Evolutionary conservation across 345 rosid species (phyloP), one percentile per base, ranked within the genome.

Genomic region (Streptanthus diversifolius): DNA sequence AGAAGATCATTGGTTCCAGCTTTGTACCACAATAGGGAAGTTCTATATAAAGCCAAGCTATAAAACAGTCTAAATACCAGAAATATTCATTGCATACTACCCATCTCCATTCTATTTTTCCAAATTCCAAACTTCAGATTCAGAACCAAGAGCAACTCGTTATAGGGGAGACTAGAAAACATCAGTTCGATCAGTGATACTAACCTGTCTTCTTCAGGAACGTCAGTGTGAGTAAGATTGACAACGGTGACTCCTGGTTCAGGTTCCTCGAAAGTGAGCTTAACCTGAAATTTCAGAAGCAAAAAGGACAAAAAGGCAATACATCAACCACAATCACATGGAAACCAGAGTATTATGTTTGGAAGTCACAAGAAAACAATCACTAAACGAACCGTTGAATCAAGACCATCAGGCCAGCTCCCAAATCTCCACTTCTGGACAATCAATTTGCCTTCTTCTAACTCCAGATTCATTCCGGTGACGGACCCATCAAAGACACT

Each of bases 371-470:
- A 27, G 12, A 68, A 33, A 56, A 5, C 13, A 62, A 61, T 3
- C 40, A 71, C 0, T 17, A 13, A 43, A 64, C 91, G 61, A 59
- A 95, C 98, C 8, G 90, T 87, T 3, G 98, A 95, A 63, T 85
- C 85, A 63, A 86, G 57, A 55, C 97, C 98, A 75, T 95, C 99
- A 60, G 98, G 92, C 99, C 99, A 95, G 74, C 90, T 95, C 36
- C 97, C 98, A 27, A 95, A 90, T 66, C 98, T 80, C 99, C 99
- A 95, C 32, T 83, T 85, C 81, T 95, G 99, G 30, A 87, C 88
- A 75, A 95, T 95, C 85, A 91, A 66, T 74, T 91, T 91, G 33
- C 98, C 97, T 14, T 90, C 98, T 65, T 86, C 86, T 61, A 95
- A 77, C 83, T 91, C 99, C 63, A 91, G 66, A 72, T 85, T 86